Evolutionary conservation across 139 green algal genomes (phyloP).

Genomic region (Spirogloea muscicola): DNA sequence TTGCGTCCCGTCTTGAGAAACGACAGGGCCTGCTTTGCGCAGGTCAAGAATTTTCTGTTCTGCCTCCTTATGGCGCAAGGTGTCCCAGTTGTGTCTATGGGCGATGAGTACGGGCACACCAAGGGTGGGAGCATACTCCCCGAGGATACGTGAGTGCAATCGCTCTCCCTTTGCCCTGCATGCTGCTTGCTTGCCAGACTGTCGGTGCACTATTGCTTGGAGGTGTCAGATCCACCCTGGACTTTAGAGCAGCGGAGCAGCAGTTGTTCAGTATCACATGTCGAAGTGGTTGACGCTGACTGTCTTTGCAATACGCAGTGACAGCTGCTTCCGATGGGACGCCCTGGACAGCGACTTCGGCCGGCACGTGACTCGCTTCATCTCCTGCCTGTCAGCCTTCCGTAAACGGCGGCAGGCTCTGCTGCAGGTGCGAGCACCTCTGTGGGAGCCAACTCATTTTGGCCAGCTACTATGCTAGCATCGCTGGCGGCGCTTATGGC

Average conservation of each 20-base stretch:
- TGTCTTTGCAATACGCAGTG: not conserved
- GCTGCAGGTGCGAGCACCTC: conserved; percentile 15
- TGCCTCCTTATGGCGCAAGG: conserved; percentile 80
- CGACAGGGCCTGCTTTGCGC: too few relatives aligned
- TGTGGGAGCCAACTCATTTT: not conserved
- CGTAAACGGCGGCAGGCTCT: conserved; percentile 30
- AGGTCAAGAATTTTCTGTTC: conserved; percentile 88
- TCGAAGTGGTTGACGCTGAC: not conserved
- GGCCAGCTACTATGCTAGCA: not conserved
- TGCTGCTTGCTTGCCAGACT: too few relatives aligned
- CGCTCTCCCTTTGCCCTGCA: not conserved
- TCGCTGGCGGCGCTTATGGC: not conserved
- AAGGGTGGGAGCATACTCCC: conserved; percentile 91
- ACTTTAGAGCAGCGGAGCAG: too few relatives aligned
- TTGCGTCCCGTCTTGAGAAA: too few relatives aligned
- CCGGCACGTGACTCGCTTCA: conserved; percentile 16
- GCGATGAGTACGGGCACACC: conserved; percentile 79
- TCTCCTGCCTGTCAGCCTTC: conserved; percentile 17
- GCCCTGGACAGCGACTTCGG: conserved; percentile 3
- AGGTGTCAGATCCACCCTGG: too few relatives aligned
- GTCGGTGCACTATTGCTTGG: too few relatives aligned
- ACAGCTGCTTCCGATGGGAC: conserved; percentile 17
- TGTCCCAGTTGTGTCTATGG: conserved; percentile 89
- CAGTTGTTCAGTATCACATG: too few relatives aligned
- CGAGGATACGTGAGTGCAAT: conserved; percentile 79